phyloP scores from a whole-genome alignment of 169 alveolate species.

The Cardiosporidium cionae region DNA sequence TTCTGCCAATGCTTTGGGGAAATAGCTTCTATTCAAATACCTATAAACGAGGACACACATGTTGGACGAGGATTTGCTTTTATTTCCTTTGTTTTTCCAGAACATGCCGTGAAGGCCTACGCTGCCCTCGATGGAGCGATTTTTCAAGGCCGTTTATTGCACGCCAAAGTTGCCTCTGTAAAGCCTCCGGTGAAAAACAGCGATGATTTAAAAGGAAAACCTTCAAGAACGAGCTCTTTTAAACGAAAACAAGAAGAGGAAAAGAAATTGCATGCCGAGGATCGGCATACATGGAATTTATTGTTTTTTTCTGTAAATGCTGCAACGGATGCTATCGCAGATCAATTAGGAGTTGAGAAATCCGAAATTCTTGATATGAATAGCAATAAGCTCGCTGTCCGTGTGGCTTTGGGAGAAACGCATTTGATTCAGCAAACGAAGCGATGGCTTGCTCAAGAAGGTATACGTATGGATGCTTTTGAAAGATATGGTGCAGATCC shows the following conservation, averaged over 20 bases:
- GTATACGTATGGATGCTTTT: conserved; percentile 72
- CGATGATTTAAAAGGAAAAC: not conserved
- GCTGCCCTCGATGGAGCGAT: conserved; percentile 4
- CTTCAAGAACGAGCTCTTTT: conserved; percentile 17
- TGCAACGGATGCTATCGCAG: conserved; percentile 75
- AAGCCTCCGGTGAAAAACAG: not conserved
- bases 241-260: conserved; percentile 59
- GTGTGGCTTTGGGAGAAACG: conserved; percentile 72
- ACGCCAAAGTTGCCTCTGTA: not conserved
- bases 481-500: conserved; percentile 46
- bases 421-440: conserved; percentile 81
- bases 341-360: conserved; percentile 60
- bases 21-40: conserved; percentile 3
- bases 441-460: conserved; percentile 86
- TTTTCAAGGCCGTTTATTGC: conserved; percentile 13
- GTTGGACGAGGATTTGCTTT: conserved; percentile 56
- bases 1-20: conserved; percentile 20
- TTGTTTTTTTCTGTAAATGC: conserved; percentile 87
- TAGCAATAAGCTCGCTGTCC: conserved; percentile 7
- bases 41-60: conserved; percentile 9
- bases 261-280: conserved; percentile 57
- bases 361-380: conserved; percentile 58
- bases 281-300: conserved; percentile 85
- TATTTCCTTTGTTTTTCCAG: conserved; percentile 57
- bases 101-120: conserved; percentile 54